Conservation (phyloP, 2,329 filamentous ascomycete species). For the Microthyrium microscopicum region DNA sequence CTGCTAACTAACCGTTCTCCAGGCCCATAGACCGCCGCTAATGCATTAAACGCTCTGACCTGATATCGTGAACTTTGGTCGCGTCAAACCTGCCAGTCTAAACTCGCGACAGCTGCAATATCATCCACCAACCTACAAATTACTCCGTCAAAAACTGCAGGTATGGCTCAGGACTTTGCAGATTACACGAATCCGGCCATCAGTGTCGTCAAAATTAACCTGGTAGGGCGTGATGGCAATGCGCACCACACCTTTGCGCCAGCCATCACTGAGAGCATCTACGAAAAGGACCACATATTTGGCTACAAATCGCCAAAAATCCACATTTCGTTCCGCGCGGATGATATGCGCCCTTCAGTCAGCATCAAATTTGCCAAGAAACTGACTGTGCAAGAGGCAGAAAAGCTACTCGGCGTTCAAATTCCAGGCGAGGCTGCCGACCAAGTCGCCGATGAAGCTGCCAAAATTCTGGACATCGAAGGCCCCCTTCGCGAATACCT, state of each 20-base stretch:
- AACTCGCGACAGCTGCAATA: too few species aligned
- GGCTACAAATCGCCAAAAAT: constrained; percentile 74
- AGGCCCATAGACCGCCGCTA: too few species aligned
- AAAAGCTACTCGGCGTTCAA: constrained; percentile 15
- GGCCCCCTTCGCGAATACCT: constrained; percentile 32
- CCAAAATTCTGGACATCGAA: constrained; percentile 29
- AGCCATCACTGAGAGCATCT: constrained; percentile 78
- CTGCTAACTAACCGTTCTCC: too few species aligned
- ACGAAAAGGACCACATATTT: constrained; percentile 84
- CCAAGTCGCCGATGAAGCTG: constrained; percentile 45
- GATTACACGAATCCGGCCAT: too few species aligned
- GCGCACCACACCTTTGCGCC: too few species aligned
- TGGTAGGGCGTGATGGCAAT: constrained; percentile 19
- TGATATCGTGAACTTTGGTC: too few species aligned
- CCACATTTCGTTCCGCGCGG: constrained; percentile 49
- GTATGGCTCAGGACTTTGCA: too few species aligned
- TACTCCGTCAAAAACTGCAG: too few species aligned
- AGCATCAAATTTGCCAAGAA: constrained; percentile 52
- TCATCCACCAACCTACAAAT: too few species aligned
- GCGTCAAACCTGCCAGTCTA: too few species aligned
- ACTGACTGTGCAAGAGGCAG: neutral
- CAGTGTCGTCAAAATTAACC: constrained; percentile 21
- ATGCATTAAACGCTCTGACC: too few species aligned
- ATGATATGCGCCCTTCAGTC: constrained; percentile 66
- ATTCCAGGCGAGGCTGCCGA: constrained; percentile 47